phyloP scores from a whole-genome alignment of 208 protist genomes.

The Tetramitus jugosus region DNA sequence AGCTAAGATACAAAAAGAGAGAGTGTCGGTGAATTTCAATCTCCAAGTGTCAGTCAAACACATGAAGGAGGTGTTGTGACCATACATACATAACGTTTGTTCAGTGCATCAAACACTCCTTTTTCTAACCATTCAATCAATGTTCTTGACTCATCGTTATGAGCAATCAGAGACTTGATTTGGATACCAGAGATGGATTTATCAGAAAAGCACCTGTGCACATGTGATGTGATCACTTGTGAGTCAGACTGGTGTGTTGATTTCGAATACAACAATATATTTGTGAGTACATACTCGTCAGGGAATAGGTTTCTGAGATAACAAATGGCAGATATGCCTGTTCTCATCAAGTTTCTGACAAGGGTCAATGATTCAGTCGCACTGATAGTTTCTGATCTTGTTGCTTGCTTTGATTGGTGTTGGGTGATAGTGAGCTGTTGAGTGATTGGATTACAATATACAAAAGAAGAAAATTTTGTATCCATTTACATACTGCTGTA shows the following conservation, averaged over 20 bases:
- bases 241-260: no score
- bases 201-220: slow-evolving; percentile 31
- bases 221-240: slow-evolving; percentile 29
- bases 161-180: slow-evolving; percentile 24
- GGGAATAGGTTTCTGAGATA: slow-evolving; percentile 22
- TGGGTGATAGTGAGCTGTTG: no score
- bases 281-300: no score
- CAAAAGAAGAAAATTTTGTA: no score
- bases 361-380: slow-evolving; percentile 24
- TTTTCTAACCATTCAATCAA: slow-evolving; percentile 36
- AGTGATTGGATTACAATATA: no score
- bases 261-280: no score
- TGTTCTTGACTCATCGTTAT: slow-evolving; percentile 22
- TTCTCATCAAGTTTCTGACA: slow-evolving; percentile 36
- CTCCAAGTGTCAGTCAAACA: no score
- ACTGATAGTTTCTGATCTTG: slow-evolving; percentile 14
- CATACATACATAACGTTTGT: slow-evolving; percentile 32
- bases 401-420: no score
- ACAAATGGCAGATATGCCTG: background rate
- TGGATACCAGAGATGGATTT: slow-evolving; percentile 25
- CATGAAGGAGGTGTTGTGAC: no score
- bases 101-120: slow-evolving; percentile 35
- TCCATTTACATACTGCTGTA: no score
- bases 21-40: no score
- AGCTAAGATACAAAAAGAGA: background rate